These are phyloP conservation scores for Castanospermum australe DNA, from an alignment of 306 rosid species.

Conservation along the genomic window DNA sequence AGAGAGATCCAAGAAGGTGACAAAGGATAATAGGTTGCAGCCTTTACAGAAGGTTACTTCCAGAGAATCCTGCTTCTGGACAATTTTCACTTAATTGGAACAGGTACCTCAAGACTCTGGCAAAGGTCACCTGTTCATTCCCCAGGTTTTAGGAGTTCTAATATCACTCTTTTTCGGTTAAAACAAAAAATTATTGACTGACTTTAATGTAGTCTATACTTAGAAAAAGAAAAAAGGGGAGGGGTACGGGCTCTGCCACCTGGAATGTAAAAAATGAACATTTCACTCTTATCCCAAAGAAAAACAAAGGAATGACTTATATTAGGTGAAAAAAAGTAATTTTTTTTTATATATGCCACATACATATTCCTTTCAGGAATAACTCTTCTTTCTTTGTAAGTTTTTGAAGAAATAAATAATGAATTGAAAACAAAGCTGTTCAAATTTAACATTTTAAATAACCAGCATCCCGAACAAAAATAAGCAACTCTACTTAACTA, in stretches of 20 bases:
- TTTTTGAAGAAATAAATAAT: conserved; percentile 3
- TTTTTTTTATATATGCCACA: neutral
- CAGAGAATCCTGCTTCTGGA: neutral
- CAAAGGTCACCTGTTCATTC: neutral
- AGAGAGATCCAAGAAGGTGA: conserved; percentile 21
- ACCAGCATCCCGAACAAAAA: neutral
- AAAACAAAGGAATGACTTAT: conserved; percentile 3
- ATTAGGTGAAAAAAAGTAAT: neutral
- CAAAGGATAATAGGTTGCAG: neutral
- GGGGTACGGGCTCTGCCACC: neutral
- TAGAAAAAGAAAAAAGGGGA: neutral
- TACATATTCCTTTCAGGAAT: neutral
- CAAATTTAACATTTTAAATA: neutral
- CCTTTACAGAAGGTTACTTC: conserved; percentile 1
- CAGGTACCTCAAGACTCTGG: neutral
- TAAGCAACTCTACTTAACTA: neutral
- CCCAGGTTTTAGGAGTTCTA: neutral
- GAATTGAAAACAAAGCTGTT: conserved; percentile 7
- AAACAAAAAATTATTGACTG: neutral
- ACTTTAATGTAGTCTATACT: neutral
- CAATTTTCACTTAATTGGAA: neutral
- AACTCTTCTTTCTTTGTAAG: neutral
- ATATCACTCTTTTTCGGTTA: neutral
- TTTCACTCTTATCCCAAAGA: neutral
- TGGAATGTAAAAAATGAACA: conserved; percentile 7